These are phyloP conservation scores for Margaritispora aquatica DNA, from an alignment of 495 filamentous ascomycete genomes.

Conservation along the genomic window DNA sequence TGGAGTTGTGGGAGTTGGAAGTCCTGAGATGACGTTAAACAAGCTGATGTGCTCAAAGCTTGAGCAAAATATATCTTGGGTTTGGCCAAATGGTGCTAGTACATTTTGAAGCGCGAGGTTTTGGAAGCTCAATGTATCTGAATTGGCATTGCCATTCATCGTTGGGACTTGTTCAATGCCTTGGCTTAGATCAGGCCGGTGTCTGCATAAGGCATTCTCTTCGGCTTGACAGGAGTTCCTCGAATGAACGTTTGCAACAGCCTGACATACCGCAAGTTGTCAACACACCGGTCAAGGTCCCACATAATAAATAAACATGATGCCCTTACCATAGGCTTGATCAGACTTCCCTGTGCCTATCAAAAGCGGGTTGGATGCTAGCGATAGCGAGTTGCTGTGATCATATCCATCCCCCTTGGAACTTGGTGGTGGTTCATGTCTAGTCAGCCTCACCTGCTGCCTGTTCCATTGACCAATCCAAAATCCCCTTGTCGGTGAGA, in stretches of 20 bases:
- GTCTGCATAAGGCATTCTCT: background rate
- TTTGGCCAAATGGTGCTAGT: too few species aligned
- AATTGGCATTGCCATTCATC: too few species aligned
- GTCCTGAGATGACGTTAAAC: background rate
- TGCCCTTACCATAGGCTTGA: background rate
- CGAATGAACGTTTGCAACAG: background rate
- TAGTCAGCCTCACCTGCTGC: conserved; percentile 7
- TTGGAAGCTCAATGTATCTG: too few species aligned
- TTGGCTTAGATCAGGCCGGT: background rate
- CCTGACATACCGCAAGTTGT: background rate
- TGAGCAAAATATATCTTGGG: too few species aligned
- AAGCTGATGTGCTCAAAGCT: too few species aligned
- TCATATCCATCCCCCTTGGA: background rate
- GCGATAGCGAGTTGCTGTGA: background rate
- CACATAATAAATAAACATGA: background rate
- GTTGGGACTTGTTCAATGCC: background rate
- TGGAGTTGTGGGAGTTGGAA: background rate
- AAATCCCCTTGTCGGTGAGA: conserved; percentile 7
- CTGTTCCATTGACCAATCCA: conserved; percentile 1
- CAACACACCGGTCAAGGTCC: background rate
- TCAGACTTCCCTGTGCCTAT: background rate
- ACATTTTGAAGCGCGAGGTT: too few species aligned
- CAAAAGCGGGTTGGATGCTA: background rate
- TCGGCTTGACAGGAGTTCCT: background rate
- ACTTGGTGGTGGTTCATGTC: background rate